Percentiles rank a stretch among this genome's conserved stretches.
phyloP scores from a whole-genome alignment of 805 yeast genomes.

The Hemisphaericaspora nanyangensis region DNA sequence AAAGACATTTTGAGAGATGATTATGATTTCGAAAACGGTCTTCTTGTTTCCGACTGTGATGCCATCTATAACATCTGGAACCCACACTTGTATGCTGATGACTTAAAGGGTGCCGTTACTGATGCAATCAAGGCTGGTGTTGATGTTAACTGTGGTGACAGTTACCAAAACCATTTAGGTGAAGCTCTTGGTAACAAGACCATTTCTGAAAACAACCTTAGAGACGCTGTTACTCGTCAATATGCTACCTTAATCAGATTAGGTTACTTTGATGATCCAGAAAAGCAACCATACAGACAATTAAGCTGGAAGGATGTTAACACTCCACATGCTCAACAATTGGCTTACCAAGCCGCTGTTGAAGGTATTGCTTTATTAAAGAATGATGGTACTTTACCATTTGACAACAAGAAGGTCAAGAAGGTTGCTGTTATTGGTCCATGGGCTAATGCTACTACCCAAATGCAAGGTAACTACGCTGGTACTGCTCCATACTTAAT shows the following conservation, averaged over 20 bases:
- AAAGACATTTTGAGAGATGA: slow-evolving; percentile 3
- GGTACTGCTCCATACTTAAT: slow-evolving; percentile 4
- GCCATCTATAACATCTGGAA: slow-evolving; percentile 6
- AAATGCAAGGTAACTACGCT: slow-evolving; percentile 5
- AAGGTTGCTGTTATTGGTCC: slow-evolving; percentile 8
- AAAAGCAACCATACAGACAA: slow-evolving; percentile 2
- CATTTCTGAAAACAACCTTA: slow-evolving; percentile 1
- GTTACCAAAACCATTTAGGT: slow-evolving; percentile 1
- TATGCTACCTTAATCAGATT: slow-evolving; percentile 4
- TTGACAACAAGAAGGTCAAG: slow-evolving; percentile 1
- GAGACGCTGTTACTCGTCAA: slow-evolving; percentile 4
- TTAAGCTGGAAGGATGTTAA: slow-evolving; percentile 5
- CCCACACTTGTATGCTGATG: slow-evolving; percentile 4
- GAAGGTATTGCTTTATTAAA: slow-evolving; percentile 9
- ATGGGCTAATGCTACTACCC: slow-evolving; percentile 5
- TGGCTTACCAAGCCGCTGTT: slow-evolving; percentile 8
- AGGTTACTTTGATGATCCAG: slow-evolving; percentile 3
- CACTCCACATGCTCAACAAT: slow-evolving; percentile 4
- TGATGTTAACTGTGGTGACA: slow-evolving; percentile 8
- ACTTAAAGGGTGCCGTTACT: slow-evolving; percentile 4
- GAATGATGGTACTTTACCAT: slow-evolving; percentile 9
- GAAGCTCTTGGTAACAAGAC: slow-evolving; percentile 5
- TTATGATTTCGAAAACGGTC: slow-evolving; percentile 1
- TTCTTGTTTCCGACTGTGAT: slow-evolving; percentile 5
- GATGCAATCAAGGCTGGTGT: slow-evolving; percentile 7